phyloP scores from a whole-genome alignment of 164 flowering plant genomes.

The Akebia trifoliata region DNA sequence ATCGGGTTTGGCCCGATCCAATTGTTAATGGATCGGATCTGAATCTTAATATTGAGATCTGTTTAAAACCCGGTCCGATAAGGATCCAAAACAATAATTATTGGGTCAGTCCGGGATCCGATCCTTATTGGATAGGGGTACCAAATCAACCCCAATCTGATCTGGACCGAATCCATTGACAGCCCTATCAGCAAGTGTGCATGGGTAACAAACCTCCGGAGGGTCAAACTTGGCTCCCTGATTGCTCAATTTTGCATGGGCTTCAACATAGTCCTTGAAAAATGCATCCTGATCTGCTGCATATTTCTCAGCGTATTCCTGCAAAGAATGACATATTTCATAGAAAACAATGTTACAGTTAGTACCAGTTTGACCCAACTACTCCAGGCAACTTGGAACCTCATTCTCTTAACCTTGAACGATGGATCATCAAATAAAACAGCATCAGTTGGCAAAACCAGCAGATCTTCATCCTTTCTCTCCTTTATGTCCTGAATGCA shows the following conservation, averaged over 20 bases:
- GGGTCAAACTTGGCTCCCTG: conserved; percentile 97
- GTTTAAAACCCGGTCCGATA: no score
- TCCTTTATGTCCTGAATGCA: conserved; percentile 83
- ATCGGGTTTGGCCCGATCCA: no score
- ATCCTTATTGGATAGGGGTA: no score
- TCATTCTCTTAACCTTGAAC: conserved; percentile 57
- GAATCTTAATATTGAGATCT: no score
- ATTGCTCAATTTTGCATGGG: conserved; percentile 96
- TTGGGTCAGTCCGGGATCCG: no score
- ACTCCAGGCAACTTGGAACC: background rate
- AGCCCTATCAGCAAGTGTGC: background rate
- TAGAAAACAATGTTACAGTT: background rate
- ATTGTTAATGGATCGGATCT: no score
- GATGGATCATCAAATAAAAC: conserved; percentile 91
- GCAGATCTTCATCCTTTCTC: conserved; percentile 73
- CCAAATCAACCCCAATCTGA: no score
- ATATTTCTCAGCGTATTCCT: conserved; percentile 96
- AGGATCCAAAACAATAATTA: no score
- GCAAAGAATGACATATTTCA: conserved; percentile 16
- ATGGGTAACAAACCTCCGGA: conserved; percentile 62
- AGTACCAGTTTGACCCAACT: background rate
- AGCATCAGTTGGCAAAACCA: conserved; percentile 96
- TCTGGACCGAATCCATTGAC: background rate
- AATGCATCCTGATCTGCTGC: conserved; percentile 83
- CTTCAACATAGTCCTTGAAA: conserved; percentile 96